A percentile compares a stretch with the other conserved stretches of the same genome.
These are phyloP conservation scores for Suillus sp. DNA, from an alignment of 768 basidiomycete genomes.

Conservation along the genomic window DNA sequence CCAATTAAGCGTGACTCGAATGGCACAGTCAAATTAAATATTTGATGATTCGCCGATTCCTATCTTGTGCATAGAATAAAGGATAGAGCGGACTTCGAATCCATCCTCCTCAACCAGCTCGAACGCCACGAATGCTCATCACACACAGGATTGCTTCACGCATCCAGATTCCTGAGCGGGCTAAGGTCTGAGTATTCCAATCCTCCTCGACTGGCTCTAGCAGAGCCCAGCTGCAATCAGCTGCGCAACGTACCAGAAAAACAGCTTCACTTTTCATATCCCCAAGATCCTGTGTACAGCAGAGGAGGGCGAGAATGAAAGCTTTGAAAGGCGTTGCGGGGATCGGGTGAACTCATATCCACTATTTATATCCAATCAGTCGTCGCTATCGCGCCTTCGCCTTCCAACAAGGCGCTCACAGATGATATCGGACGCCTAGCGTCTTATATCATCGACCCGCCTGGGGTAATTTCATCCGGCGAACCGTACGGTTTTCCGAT, in stretches of 20 bases:
- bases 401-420: neutral
- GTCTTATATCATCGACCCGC: neutral
- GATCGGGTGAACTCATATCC: neutral
- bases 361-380: neutral
- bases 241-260: neutral
- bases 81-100: neutral
- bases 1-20: neutral
- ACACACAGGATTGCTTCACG: neutral
- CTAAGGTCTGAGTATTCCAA: neutral
- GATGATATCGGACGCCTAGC: neutral
- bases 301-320: neutral
- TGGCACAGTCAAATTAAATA: neutral
- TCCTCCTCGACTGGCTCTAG: neutral
- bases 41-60: too few relatives aligned
- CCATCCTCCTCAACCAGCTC: neutral
- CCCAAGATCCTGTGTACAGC: neutral
- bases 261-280: neutral
- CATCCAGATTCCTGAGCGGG: neutral
- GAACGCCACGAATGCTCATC: conserved; percentile 1
- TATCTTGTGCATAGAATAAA: neutral
- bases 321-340: neutral
- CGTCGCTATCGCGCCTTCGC: conserved; percentile 1
- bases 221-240: neutral
- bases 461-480: neutral
- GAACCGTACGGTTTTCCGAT: neutral